Evolutionary conservation across 164 flowering plant species (phyloP), one percentile per base, ranked within the genome.

Genomic region (Nymphaea colorata): DNA sequence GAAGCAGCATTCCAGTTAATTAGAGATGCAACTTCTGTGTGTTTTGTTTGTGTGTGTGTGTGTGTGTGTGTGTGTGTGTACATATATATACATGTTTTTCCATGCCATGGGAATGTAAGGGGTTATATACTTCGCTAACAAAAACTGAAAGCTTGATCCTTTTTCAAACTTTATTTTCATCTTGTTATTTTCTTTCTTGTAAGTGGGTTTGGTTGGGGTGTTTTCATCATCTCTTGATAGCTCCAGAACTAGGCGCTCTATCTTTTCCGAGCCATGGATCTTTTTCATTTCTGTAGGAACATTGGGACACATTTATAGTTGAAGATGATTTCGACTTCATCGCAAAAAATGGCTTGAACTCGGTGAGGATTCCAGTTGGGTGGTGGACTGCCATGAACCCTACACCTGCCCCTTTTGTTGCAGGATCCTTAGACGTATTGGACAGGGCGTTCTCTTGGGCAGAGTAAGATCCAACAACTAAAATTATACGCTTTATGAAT

Each of bases 361-460:
- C 84, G 0, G 84, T 86, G 66, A 76, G 88, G 44, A 81, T 83
- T 70, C 88, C 88, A 18, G 87, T 84, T 11, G 91, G 87, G 3
- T 86, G 85, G 88, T 84, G 85, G 91, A 84, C 83, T 41, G 86
- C 88, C 3, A 62, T 68, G 41, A 88, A 78, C 70, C 84, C 84
- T 3, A 61, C 71, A 7, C 88, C 87, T 25, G 67, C 68, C 70
- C 91, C 87, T 68, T 83, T 72, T 66, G 83, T 84, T 66, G 83
- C 77, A 15, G 88, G 91, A 8, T 82, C 84, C 15, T 72, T 82
- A 66, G 17, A 78, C 57, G 81, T 79, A 25, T 71, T 86, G 12
- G 85, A 86, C 71, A 80, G 77, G 3, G 86, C 84, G 41, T 86
- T 82, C 72, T 11, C 55, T 16, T 86, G 88, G 91, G 88, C 88